These are phyloP conservation scores for Mycena crocata DNA, from an alignment of 768 basidiomycete species.

Conservation along the genomic window DNA sequence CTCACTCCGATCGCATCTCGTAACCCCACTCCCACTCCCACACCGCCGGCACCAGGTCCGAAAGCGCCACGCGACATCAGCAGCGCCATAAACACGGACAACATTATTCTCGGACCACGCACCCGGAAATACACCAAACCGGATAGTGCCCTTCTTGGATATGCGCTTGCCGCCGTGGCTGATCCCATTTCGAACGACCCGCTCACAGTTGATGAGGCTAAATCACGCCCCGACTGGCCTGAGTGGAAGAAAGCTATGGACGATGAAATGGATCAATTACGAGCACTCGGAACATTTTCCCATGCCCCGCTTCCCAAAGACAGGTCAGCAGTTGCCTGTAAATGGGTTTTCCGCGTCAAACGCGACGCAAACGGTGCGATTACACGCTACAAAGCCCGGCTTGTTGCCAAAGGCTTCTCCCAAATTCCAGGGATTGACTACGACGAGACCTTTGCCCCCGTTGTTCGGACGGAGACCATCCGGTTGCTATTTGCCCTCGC, in stretches of 20 bases:
- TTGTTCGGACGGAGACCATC: slow-evolving; percentile 23
- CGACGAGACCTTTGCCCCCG: slow-evolving; percentile 24
- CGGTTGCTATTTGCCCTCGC: slow-evolving; percentile 41
- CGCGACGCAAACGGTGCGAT: slow-evolving; percentile 41
- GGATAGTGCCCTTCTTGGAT: too few relatives aligned
- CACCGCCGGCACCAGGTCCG: too few relatives aligned
- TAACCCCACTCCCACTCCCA: too few relatives aligned
- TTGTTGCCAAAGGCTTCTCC: slow-evolving; percentile 34
- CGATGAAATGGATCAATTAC: slow-evolving; percentile 22
- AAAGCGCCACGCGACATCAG: too few relatives aligned
- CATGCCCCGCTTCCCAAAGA: slow-evolving; percentile 23
- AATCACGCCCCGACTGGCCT: slow-evolving; percentile 22
- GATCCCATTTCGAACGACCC: too few relatives aligned
- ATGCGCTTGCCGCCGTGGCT: too few relatives aligned
- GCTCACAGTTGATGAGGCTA: too few relatives aligned
- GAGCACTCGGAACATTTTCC: slow-evolving; percentile 33
- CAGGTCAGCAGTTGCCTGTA: slow-evolving; percentile 28
- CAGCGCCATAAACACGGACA: too few relatives aligned
- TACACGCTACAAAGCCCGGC: slow-evolving; percentile 38
- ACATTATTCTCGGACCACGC: too few relatives aligned
- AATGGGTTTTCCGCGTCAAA: slow-evolving; percentile 45
- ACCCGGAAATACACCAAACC: too few relatives aligned
- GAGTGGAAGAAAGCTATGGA: slow-evolving; percentile 30
- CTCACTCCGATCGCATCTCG: too few relatives aligned
- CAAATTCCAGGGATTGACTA: slow-evolving; percentile 48